Conservation (phyloP, 2,329 filamentous ascomycete species). For the Colletotrichum sp. region DNA sequence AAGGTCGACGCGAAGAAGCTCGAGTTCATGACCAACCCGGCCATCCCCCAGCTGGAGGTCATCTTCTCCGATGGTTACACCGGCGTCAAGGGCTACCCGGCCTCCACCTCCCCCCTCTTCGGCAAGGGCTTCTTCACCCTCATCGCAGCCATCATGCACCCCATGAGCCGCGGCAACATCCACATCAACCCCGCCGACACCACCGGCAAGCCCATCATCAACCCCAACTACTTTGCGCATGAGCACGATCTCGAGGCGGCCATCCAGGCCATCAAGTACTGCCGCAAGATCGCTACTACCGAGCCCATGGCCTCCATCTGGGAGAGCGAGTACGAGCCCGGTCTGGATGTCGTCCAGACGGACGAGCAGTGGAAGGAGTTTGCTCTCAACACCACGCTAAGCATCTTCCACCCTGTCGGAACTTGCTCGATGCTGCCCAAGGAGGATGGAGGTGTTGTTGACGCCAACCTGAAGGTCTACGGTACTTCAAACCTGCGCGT, state of each 20-base stretch:
- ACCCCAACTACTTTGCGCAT: slow-evolving; percentile 34
- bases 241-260: slow-evolving; percentile 30
- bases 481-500: slow-evolving; percentile 53
- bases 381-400: slow-evolving; percentile 21
- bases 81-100: slow-evolving; percentile 40
- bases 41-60: slow-evolving; percentile 46
- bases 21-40: slow-evolving; percentile 37
- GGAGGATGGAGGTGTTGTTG: slow-evolving; percentile 50
- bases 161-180: slow-evolving; percentile 34
- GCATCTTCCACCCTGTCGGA: slow-evolving; percentile 46
- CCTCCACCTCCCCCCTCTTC: slow-evolving; percentile 28
- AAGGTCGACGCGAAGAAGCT: slow-evolving; percentile 44
- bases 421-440: slow-evolving; percentile 53
- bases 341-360: slow-evolving; percentile 22
- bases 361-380: slow-evolving; percentile 25
- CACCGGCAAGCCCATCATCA: slow-evolving; percentile 32
- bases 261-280: slow-evolving; percentile 34
- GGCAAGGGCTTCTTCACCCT: slow-evolving; percentile 33
- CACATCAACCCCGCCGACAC: slow-evolving; percentile 39
- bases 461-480: slow-evolving; percentile 48
- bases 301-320: slow-evolving; percentile 35
- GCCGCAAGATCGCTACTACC: slow-evolving; percentile 32
- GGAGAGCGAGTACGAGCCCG: slow-evolving; percentile 38
- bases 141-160: slow-evolving; percentile 32
- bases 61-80: slow-evolving; percentile 52